Evolutionary conservation across 345 rosid species (phyloP), one percentile per base, ranked within the genome.

Genomic region (Arabis alpina): DNA sequence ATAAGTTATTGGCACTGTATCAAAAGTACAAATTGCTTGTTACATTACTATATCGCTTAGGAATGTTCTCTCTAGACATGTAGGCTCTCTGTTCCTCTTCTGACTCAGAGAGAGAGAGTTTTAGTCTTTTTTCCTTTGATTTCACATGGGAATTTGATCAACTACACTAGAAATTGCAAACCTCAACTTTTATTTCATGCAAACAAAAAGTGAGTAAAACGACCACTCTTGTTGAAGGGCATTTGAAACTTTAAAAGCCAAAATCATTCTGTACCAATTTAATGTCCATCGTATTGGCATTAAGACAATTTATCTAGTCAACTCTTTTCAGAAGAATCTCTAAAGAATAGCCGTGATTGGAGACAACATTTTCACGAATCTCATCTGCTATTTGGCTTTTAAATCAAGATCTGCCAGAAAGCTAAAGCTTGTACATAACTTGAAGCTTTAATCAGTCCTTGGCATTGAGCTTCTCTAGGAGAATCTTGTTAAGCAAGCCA

Each of bases 401-500:
- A 1, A 43, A 27, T 14, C 41, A 54, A 14, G 14, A 47, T 30
- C 54, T 3, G n/a, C 50, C 10, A 28, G 42, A 55, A 67, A 43
- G 54, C 54, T 14, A 16, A 25, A 48, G 44, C 54, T 30, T 42
- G 62, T 67, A 54, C n/a, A 47, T 57, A 70, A 25, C 51, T 48
- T 40, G 47, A 73, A 66, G 40, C 59, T 50, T 67, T 12, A 61
- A 61, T 87, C 77, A 92, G 60, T 80, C 73, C 65, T 79, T 55
- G 37, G 78, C 84, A 70, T 85, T 89, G 54, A 91, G 72, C 81
- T 91, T 91, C 83, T 91, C 85, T 24, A 79, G 6, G 48, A 93
- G 97, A 60, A 91, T 83, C 78, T 89, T 91, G 87, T 87, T 91
- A 58, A 93, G 79, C 58, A 91, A 76, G 24, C 87, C 92, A 11